Conservation (phyloP, 371 early-diverging fungal genomes). For the Mucor sp. region DNA sequence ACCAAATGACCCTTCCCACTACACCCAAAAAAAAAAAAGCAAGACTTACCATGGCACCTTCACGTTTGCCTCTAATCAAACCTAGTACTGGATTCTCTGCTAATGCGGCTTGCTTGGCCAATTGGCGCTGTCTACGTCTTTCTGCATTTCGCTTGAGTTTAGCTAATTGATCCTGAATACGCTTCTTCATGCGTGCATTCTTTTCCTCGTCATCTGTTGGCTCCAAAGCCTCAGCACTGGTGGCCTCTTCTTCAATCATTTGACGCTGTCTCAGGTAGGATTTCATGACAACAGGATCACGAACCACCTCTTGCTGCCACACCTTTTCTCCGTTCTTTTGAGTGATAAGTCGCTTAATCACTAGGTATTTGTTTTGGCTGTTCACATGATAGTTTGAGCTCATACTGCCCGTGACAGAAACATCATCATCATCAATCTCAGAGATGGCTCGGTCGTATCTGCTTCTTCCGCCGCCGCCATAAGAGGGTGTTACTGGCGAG, state of each 20-base stretch:
- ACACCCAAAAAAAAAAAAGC: background rate
- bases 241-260: constrained; percentile 75
- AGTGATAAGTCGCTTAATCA: constrained; percentile 65
- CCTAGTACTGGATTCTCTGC: constrained; percentile 59
- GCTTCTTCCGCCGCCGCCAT: constrained; percentile 15
- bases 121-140: constrained; percentile 55
- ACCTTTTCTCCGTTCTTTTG: constrained; percentile 67
- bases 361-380: constrained; percentile 63
- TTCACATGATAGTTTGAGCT: constrained; percentile 58
- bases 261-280: constrained; percentile 85
- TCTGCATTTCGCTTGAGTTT: constrained; percentile 67
- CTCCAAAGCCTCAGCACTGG: constrained; percentile 57
- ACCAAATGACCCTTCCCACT: background rate
- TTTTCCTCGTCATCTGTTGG: constrained; percentile 65
- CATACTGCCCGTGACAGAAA: constrained; percentile 60
- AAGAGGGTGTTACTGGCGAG: constrained; percentile 38
- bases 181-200: constrained; percentile 64
- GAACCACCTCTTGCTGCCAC: constrained; percentile 81
- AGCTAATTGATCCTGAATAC: constrained; percentile 64
- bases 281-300: constrained; percentile 85
- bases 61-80: constrained; percentile 58
- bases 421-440: constrained; percentile 54
- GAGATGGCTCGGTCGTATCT: constrained; percentile 45
- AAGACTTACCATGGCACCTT: constrained; percentile 49
- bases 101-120: constrained; percentile 50